Evolutionary conservation across 2,329 filamentous ascomycete genomes (phyloP), one percentile per base, ranked within the genome.

Genomic region (Neonectria neomacrospora): DNA sequence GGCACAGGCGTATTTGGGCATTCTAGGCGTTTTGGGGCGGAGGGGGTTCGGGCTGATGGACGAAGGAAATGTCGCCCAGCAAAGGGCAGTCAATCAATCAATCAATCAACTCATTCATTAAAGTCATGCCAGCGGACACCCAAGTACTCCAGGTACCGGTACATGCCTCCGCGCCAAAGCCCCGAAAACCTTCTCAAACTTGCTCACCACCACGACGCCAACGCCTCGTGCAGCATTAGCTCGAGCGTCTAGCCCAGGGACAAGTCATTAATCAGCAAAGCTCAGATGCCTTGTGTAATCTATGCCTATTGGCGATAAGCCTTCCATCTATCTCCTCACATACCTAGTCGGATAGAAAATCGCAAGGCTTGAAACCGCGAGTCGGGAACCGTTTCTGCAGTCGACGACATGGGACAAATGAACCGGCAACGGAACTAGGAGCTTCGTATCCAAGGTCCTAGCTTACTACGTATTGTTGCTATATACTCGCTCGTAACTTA

Each of bases 141-240:
- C 39, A 73, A 58, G 70, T 74, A 67, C 42, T 67, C 63, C 39
- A 71, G 54, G 80, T 81, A 81, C 67, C 60, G 61, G 73, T 81
- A 81, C 80, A 26, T 75, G 14, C 9, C 14, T 28, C 18, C 14
- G 44, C 45, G 52, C 58, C 50, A 18, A 48, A 44, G 54, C 73
- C 8, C 55, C 59, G 71, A 74, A 84, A 85, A 85, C 79, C 76
- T 83, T 81, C 83, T 85, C 83, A 85, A 85, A 85, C 65, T 68
- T 77, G 78, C 83, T 82, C 83, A 83, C 37, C 28, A 60, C 37
- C 34, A 47, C 47, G 41, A 32, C 54, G 12, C 48, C 44, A 50
- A 20, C 45, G 39, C 56, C 37, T 34, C 32, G 50, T 41, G 34
- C 51, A 54, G 54, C 42, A 14, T 54, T 63, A 67, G 58, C 53